Evolutionary conservation across 2,329 filamentous ascomycete genomes (phyloP).

Genomic region (Paraphoma chrysanthemicola): DNA sequence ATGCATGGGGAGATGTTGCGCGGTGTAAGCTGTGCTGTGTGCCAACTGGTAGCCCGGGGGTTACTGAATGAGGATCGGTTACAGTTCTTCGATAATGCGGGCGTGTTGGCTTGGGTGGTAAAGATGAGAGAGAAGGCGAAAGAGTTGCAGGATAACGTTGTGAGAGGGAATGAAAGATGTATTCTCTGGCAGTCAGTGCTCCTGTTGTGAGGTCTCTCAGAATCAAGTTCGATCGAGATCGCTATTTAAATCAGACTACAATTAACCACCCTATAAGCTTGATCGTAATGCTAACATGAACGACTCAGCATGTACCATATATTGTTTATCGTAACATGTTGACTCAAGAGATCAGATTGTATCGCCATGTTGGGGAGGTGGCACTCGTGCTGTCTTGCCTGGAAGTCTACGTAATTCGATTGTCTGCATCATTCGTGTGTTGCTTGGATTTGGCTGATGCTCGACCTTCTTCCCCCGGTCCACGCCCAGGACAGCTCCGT

Average conservation of each 20-base stretch:
- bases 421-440: not conserved
- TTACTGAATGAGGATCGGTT: not conserved
- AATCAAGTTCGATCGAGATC: not conserved
- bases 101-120: not conserved
- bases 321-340: too few species aligned
- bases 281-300: too few species aligned
- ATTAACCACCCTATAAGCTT: too few species aligned
- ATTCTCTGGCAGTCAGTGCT: not conserved
- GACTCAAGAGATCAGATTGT: too few species aligned
- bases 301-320: too few species aligned
- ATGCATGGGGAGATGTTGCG: not conserved
- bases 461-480: not conserved
- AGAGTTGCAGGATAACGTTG: not conserved
- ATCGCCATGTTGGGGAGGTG: too few species aligned
- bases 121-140: not conserved
- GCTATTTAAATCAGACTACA: not conserved
- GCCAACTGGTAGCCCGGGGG: not conserved
- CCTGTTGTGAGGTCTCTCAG: not conserved
- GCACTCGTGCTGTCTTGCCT: not conserved
- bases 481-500: slow-evolving; percentile 8
- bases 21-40: not conserved
- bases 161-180: not conserved
- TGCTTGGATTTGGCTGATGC: not conserved
- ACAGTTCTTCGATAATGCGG: not conserved
- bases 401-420: not conserved